Percentiles rank a stretch among this genome's conserved stretches.
phyloP scores from a whole-genome alignment of 768 basidiomycete genomes.

The Panellus pusillus region DNA sequence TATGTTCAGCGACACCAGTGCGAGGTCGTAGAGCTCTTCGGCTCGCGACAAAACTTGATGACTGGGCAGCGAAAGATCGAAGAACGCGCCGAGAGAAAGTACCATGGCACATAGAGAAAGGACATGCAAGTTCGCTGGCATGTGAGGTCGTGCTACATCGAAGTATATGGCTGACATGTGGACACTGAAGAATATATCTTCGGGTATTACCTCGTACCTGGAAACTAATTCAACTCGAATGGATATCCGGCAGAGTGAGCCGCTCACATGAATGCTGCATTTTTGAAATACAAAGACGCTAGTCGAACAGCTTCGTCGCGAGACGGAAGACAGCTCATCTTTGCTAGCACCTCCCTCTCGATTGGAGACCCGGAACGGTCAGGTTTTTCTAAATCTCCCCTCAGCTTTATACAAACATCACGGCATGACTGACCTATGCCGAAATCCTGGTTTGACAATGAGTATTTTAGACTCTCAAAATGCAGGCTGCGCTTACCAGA shows the following conservation, averaged over 20 bases:
- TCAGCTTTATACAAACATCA: neutral
- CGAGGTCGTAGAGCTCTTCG: conserved; percentile 20
- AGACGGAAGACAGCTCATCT: conserved; percentile 18
- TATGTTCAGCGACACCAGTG: conserved; percentile 19
- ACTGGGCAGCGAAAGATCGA: conserved; percentile 21
- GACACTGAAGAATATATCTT: conserved; percentile 21
- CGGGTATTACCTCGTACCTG: conserved; percentile 27
- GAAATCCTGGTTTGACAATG: neutral
- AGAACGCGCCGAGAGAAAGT: conserved; percentile 23
- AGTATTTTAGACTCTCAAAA: too few species aligned
- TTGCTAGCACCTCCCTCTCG: conserved; percentile 16
- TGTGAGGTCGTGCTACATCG: conserved; percentile 1
- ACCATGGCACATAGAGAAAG: conserved; percentile 20
- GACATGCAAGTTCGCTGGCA: conserved; percentile 18
- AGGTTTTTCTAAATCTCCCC: neutral
- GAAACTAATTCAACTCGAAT: neutral
- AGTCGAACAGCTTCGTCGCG: conserved; percentile 24
- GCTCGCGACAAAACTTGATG: conserved; percentile 11
- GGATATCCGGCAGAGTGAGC: neutral
- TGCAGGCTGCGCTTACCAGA: neutral
- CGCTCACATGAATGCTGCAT: conserved; percentile 24
- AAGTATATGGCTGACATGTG: conserved; percentile 23
- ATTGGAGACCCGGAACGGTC: neutral
- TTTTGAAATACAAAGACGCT: conserved; percentile 18
- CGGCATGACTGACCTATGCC: neutral